Base-by-base conservation (phyloP, 2,329 filamentous ascomycete species). In the Hypoxylon sp. region DNA sequence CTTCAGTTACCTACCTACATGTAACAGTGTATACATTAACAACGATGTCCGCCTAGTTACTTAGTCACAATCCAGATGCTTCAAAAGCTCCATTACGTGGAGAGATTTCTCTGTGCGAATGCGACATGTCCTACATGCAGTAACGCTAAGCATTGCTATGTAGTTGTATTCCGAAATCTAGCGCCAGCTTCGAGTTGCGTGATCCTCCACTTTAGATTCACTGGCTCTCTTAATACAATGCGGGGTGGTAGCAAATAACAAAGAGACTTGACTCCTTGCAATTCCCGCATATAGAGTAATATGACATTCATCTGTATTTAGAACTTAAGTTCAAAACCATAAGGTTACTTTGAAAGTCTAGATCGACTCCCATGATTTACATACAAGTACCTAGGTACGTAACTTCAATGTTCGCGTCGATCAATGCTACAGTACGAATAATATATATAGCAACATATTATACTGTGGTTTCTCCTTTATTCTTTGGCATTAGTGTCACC, bases 341-440 rank as follows among this genome's bases (percentile, higher is more conserved):
- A 55, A 38, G 51, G 36, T 55, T 19, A 43, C 50, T 53, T 41
- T 53, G 50, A 19, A 25, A 21, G 50, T 28, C 25, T 30, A 30
- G 28, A 30, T 7, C 28, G 28, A 30, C 28, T 30, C 28, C 6
- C 28, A 9, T 30, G 5, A 14, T 14, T 36, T 36, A 36, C 34
- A 13, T 36, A 5, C 34, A 7, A 6, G n/a, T n/a, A n/a, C n/a
- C n/a, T 9, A 30, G 5, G 28, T 30, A 30, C 28, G 28, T 30
- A 30, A 30, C 28, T 9, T 30, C 28, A 6, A 30, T n/a, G n/a
- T n/a, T n/a, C 28, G 5, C 7, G 28, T 30, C 28, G 28, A 30
- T 30, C 28, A 6, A 30, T 30, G 28, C 28, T 23, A 49, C 55
- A 49, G 55, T 58, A 49, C 4, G 36, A 25, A 28, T 41, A 19